Evolutionary conservation across 495 filamentous ascomycete genomes (phyloP).

Genomic region (Choiromyces venosus): DNA sequence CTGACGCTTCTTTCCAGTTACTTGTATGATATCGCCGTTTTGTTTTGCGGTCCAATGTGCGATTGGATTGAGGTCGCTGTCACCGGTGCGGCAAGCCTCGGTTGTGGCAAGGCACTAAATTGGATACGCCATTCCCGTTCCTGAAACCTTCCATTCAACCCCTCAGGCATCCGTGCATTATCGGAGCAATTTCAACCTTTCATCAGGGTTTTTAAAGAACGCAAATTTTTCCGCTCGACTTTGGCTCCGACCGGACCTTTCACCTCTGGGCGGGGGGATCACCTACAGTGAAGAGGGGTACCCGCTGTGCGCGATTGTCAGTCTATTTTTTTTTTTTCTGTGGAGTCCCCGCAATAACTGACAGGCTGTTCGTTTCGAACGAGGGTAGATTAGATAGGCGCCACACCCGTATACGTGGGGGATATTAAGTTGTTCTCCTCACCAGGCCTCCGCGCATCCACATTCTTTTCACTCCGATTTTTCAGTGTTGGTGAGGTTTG

Average conservation of each 20-base stretch:
- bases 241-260: not conserved
- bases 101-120: not conserved
- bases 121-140: not conserved
- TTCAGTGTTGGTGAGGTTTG: not conserved
- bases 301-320: not conserved
- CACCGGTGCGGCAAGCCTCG: not conserved
- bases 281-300: not conserved
- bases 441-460: not conserved
- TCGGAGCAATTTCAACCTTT: not conserved
- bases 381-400: not conserved
- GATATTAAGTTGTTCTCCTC: not conserved
- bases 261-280: not conserved
- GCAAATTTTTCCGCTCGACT: not conserved
- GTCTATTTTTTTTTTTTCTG: not conserved
- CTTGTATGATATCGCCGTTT: too few species aligned
- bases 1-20: too few species aligned
- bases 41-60: too few species aligned
- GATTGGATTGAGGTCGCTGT: too few species aligned
- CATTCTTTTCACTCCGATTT: not conserved
- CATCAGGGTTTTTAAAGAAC: not conserved
- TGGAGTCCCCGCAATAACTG: not conserved
- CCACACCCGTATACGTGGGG: not conserved
- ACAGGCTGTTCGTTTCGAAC: not conserved
- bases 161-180: not conserved
- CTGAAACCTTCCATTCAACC: not conserved